Base-by-base conservation (phyloP, 345 rosid species). In the Ceriops tagal region DNA sequence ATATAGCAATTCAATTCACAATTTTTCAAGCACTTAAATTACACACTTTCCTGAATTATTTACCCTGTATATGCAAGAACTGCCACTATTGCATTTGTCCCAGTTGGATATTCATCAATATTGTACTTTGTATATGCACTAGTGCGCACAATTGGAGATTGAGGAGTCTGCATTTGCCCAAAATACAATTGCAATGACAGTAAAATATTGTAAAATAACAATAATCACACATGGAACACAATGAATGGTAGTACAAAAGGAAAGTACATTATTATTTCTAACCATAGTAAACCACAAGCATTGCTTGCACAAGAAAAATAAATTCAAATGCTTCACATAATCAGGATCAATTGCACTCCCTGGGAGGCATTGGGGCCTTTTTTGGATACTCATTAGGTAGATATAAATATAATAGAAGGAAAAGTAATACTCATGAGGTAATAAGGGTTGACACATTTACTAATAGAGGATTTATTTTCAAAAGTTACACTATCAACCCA, bases 31-130 rank as follows among this genome's bases (percentile, higher is more conserved):
- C 34, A 20, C 34, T 47, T 47, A 19, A 13, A 43, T 31, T 43
- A 66, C 6, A 64, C 35, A 69, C 16, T 2, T 35, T 53, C 4
- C 28, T 34, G 61, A 75, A 49, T 32, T 67, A 46, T 74, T 77
- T 78, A 89, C 97, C 99, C 99, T 46, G 99, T 89, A 76, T 95
- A 89, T 65, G 99, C 85, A 73, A 92, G 88, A 71, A 95, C 99
- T 43, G 97, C 99, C 77, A 95, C 99, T 49, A 95, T 89, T 83
- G 97, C 99, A 77, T 95, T 95, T 67, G 96, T 95, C 74, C 97
- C 99, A 0, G 93, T 85, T 64, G 97, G 96, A 83, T 74, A 86
- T 73, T 95, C 89, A 69, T 95, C 99, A 47, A 95, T 71, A 69
- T 78, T 75, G 81, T 88, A 95, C 56, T 83, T 88, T 52, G 81